A percentile compares a stretch with the other conserved stretches of the same genome.
Evolutionary conservation across 208 protist genomes (phyloP).

Genomic region (Leptomonas pyrrhocoris): DNA sequence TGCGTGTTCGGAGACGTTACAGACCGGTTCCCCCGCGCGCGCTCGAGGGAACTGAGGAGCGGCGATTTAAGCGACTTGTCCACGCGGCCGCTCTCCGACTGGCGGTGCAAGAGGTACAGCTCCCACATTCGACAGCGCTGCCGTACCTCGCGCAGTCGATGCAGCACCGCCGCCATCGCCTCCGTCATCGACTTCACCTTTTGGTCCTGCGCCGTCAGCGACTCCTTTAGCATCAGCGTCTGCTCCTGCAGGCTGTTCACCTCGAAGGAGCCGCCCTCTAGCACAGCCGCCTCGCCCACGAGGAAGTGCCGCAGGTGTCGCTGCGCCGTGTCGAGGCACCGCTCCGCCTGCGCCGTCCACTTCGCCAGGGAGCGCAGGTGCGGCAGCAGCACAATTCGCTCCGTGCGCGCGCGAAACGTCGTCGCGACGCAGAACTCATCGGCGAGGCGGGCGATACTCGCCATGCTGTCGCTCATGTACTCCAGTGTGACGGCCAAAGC

Average conservation of each 20-base stretch:
- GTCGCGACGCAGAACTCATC: slow-evolving; percentile 71
- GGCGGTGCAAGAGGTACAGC: slow-evolving; percentile 37
- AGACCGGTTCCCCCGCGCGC: neutral
- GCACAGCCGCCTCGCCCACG: slow-evolving; percentile 58
- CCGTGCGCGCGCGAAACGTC: slow-evolving; percentile 46
- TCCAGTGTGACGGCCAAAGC: slow-evolving; percentile 66
- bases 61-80: neutral
- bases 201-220: slow-evolving; percentile 71
- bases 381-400: slow-evolving; percentile 40
- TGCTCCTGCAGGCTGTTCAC: slow-evolving; percentile 75
- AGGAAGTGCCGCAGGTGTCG: slow-evolving; percentile 73
- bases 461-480: slow-evolving; percentile 49
- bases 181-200: slow-evolving; percentile 62
- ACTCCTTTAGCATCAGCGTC: slow-evolving; percentile 71
- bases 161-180: slow-evolving; percentile 35
- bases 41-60: neutral
- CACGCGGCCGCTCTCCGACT: neutral
- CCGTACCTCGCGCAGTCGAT: slow-evolving; percentile 38
- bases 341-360: slow-evolving; percentile 45
- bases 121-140: slow-evolving; percentile 61
- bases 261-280: slow-evolving; percentile 62
- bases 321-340: slow-evolving; percentile 41
- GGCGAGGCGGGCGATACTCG: slow-evolving; percentile 49
- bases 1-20: neutral
- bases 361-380: slow-evolving; percentile 42